Conservation (phyloP, 148 eudicot species). For the Talinum fruticosum region DNA sequence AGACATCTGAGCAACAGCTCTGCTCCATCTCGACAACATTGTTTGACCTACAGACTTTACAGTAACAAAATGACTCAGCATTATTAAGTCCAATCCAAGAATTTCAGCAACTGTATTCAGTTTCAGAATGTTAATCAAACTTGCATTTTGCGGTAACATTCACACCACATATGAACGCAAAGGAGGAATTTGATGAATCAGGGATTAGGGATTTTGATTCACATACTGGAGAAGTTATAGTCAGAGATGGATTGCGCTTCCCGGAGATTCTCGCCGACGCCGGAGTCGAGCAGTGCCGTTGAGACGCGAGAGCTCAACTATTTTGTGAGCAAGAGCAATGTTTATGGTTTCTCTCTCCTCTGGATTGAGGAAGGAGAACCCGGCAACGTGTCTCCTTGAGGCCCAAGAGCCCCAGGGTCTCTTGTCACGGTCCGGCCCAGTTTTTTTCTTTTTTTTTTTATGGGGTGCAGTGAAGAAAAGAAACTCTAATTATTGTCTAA, state of each 20-base stretch:
- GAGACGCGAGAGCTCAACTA: neutral
- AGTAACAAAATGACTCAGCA: neutral
- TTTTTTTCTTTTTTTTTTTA: neutral
- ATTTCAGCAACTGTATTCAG: neutral
- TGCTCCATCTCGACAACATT: conserved; percentile 63
- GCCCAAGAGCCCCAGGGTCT: neutral
- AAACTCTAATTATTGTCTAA: too few species aligned
- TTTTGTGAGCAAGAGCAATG: neutral
- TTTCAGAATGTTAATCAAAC: neutral
- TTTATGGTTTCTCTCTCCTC: neutral
- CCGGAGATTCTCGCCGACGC: neutral
- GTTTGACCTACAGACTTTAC: neutral
- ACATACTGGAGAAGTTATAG: neutral
- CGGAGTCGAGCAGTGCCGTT: neutral
- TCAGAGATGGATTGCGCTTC: neutral
- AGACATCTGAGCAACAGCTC: conserved; percentile 33
- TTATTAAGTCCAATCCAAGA: neutral
- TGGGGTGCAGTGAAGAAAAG: too few species aligned
- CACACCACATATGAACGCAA: too few species aligned
- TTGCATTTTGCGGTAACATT: too few species aligned
- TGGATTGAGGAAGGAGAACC: neutral
- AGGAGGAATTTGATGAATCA: neutral
- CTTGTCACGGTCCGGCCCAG: neutral
- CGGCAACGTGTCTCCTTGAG: conserved; percentile 7
- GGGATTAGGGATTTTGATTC: neutral